Evolutionary conservation across 2,329 filamentous ascomycete genomes (phyloP).

Genomic region (Fusarium guadeloupense): DNA sequence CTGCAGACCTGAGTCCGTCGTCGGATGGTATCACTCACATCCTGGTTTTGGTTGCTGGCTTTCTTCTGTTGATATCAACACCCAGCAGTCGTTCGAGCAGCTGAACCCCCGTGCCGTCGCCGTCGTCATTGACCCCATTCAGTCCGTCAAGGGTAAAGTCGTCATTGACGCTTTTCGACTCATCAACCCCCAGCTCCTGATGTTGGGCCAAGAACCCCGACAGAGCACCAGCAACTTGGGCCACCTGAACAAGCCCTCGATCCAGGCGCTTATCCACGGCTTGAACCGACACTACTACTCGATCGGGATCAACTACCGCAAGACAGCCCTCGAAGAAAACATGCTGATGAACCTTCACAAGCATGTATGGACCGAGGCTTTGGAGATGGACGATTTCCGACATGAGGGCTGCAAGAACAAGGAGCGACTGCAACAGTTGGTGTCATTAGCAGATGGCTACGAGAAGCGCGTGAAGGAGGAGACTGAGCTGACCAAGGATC

Average conservation of each 20-base stretch:
- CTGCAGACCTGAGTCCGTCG: conserved; percentile 88
- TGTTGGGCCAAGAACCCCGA: conserved; percentile 96
- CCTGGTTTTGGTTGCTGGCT: conserved; percentile 99
- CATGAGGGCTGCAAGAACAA: conserved; percentile 86
- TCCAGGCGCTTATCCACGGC: conserved; percentile 97
- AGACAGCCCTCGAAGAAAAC: conserved; percentile 97
- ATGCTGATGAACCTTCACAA: conserved; percentile 99
- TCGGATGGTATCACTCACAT: conserved; percentile 99
- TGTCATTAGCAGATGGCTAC: conserved; percentile 91
- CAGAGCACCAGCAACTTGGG: conserved; percentile 98
- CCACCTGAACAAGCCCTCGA: conserved; percentile 99
- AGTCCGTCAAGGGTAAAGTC: conserved; percentile 99
- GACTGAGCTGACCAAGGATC: conserved; percentile 95
- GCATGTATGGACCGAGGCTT: conserved; percentile 97
- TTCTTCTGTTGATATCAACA: conserved; percentile 99
- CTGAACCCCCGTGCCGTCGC: conserved; percentile 95
- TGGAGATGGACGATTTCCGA: conserved; percentile 96
- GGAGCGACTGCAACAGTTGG: conserved; percentile 86
- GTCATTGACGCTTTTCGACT: conserved; percentile 99
- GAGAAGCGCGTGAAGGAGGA: conserved; percentile 99
- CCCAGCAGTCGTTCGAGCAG: conserved; percentile 99
- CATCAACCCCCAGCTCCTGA: conserved; percentile 96
- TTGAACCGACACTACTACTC: conserved; percentile 99
- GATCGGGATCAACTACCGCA: conserved; percentile 97
- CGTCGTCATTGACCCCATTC: conserved; percentile 97